Percentiles rank a stretch among this genome's conserved stretches.
phyloP scores from a whole-genome alignment of 805 yeast species.

The Candida ficus region DNA sequence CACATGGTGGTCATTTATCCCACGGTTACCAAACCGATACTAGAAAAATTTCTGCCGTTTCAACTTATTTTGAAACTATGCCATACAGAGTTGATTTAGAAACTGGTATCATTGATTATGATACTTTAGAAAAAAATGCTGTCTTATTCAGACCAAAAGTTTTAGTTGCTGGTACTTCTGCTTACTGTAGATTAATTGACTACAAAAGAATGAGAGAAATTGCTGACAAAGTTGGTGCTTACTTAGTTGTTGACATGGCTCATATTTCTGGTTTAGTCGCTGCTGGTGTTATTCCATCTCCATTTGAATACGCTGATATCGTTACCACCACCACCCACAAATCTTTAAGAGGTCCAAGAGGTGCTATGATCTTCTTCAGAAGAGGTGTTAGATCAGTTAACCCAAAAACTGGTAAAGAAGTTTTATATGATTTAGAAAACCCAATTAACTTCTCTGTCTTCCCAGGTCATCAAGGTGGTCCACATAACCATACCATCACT shows the following conservation, averaged over 20 bases:
- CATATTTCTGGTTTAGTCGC: constrained; percentile 95
- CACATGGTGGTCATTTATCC: constrained; percentile 98
- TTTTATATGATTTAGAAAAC: constrained; percentile 81
- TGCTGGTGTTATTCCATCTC: constrained; percentile 90
- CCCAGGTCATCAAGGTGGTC: constrained; percentile 99
- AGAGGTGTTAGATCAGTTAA: constrained; percentile 80
- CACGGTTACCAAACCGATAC: constrained; percentile 94
- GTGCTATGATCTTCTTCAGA: constrained; percentile 96
- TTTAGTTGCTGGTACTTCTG: constrained; percentile 95
- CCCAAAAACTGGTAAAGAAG: constrained; percentile 77
- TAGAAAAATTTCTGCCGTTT: constrained; percentile 85
- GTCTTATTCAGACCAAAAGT: constrained; percentile 89
- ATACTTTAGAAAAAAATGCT: constrained; percentile 76
- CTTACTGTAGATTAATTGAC: constrained; percentile 87
- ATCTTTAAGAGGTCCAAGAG: constrained; percentile 98
- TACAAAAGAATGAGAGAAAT: constrained; percentile 86
- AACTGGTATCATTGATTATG: constrained; percentile 92
- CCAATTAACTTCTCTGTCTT: constrained; percentile 94
- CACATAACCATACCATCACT: constrained; percentile 98
- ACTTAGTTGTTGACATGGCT: constrained; percentile 92
- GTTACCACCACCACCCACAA: constrained; percentile 98
- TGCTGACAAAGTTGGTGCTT: constrained; percentile 91
- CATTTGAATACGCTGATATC: constrained; percentile 89
- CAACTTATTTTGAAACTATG: constrained; percentile 96
- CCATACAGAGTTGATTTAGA: constrained; percentile 85